A percentile compares a stretch with the other conserved stretches of the same genome.
Evolutionary conservation across 345 rosid genomes (phyloP).

Genomic region (Microthlaspi erraticum): DNA sequence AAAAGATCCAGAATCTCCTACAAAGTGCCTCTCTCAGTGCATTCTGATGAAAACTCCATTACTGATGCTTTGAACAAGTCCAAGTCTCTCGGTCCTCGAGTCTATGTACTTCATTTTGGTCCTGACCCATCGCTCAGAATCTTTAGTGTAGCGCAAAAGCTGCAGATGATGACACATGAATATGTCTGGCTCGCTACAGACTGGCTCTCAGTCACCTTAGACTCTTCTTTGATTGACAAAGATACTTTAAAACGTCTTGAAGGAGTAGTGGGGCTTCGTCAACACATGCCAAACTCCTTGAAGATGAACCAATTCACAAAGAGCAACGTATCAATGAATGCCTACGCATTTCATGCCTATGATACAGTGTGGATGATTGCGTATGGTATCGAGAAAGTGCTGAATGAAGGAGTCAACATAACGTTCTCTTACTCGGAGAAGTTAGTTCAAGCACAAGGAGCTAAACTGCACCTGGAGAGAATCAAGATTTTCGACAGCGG

Average conservation of each 20-base stretch:
- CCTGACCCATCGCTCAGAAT: slow-evolving; percentile 70
- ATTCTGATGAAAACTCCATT: slow-evolving; percentile 48
- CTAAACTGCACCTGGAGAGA: slow-evolving; percentile 50
- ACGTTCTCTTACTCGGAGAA: slow-evolving; percentile 59
- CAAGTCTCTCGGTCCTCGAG: slow-evolving; percentile 66
- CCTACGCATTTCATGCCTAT: slow-evolving; percentile 77
- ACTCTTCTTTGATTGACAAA: slow-evolving; percentile 54
- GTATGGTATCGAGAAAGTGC: slow-evolving; percentile 54
- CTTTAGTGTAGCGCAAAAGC: slow-evolving; percentile 59
- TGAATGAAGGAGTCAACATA: slow-evolving; percentile 55
- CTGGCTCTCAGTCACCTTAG: slow-evolving; percentile 85
- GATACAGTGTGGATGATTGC: slow-evolving; percentile 92
- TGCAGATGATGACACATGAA: slow-evolving; percentile 70
- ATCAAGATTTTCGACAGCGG: slow-evolving; percentile 73
- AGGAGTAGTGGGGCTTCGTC: slow-evolving; percentile 81
- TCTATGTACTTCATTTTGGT: slow-evolving; percentile 75
- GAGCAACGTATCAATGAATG: slow-evolving; percentile 53
- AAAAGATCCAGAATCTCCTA: slow-evolving; percentile 55
- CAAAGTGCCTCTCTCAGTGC: slow-evolving; percentile 60
- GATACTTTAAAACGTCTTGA: slow-evolving; percentile 46
- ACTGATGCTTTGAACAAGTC: slow-evolving; percentile 54
- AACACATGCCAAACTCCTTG: slow-evolving; percentile 62
- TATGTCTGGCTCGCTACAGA: slow-evolving; percentile 90
- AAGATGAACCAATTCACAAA: slow-evolving; percentile 62
- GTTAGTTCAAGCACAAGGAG: slow-evolving; percentile 40